These are phyloP conservation scores for Puccinia sorghi DNA, from an alignment of 1,284 basidiomycete species.

Conservation along the genomic window DNA sequence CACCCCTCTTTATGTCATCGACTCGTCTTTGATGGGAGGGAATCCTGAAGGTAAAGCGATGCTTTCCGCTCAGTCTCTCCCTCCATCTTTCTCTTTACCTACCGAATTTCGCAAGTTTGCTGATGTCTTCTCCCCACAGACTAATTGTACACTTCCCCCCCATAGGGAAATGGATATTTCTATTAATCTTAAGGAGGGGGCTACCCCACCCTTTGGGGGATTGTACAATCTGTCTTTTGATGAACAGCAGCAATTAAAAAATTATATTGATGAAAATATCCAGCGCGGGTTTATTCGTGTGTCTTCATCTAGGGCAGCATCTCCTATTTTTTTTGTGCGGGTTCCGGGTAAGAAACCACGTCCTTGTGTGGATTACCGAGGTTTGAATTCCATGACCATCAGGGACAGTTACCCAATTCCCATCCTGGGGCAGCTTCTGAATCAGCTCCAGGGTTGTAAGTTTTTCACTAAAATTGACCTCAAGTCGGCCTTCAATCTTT, in stretches of 20 bases:
- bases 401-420: constrained; percentile 23
- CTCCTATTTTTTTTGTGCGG: constrained; percentile 20
- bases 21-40: too few relatives aligned
- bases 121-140: constrained; percentile 3
- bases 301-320: constrained; percentile 26
- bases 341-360: constrained; percentile 11
- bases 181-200: constrained; percentile 23
- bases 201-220: constrained; percentile 3
- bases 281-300: constrained; percentile 22
- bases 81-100: neutral
- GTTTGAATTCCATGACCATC: constrained; percentile 47
- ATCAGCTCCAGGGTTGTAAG: constrained; percentile 7
- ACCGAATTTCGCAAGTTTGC: neutral
- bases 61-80: neutral
- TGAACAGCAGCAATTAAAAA: neutral
- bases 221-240: constrained; percentile 16
- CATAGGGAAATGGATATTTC: constrained; percentile 6
- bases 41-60: too few relatives aligned
- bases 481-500: constrained; percentile 37
- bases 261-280: constrained; percentile 20
- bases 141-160: constrained; percentile 10
- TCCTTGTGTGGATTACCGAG: constrained; percentile 31
- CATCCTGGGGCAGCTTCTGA: constrained; percentile 3
- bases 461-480: constrained; percentile 39
- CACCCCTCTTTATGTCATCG: too few relatives aligned